Percentiles rank a stretch among this genome's conserved stretches.
Evolutionary conservation across 768 basidiomycete species (phyloP).

Genomic region (Termitomyces heimii): DNA sequence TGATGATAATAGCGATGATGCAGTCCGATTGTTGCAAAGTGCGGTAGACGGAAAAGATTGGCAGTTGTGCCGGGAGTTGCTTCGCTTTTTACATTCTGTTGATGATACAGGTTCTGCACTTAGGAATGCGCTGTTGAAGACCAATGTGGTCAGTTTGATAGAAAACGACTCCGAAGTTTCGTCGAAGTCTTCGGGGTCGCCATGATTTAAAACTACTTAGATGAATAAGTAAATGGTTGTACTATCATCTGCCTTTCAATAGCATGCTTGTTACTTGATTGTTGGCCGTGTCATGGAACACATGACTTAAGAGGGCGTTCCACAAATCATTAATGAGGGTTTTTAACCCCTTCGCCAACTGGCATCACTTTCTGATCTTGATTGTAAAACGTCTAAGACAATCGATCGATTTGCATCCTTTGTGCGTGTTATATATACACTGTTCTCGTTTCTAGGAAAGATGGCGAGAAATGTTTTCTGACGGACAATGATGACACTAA

Average conservation of each 20-base stretch:
- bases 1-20: conserved; percentile 74
- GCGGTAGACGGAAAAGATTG: conserved; percentile 80
- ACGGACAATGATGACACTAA: conserved; percentile 13
- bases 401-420: too few relatives aligned
- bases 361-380: neutral
- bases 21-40: conserved; percentile 68
- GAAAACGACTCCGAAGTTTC: conserved; percentile 8
- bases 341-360: too few relatives aligned
- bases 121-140: conserved; percentile 45
- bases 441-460: neutral
- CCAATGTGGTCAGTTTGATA: conserved; percentile 15
- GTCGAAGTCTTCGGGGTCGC: neutral
- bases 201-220: neutral
- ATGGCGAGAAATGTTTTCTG: conserved; percentile 16
- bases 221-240: neutral
- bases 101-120: conserved; percentile 80
- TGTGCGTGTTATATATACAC: too few relatives aligned
- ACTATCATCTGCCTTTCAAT: neutral
- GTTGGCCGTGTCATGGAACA: neutral
- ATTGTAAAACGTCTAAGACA: too few relatives aligned
- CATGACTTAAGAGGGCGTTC: too few relatives aligned
- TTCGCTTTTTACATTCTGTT: conserved; percentile 89
- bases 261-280: neutral
- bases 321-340: too few relatives aligned
- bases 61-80: conserved; percentile 86